phyloP scores from a whole-genome alignment of 2,329 filamentous ascomycete species.

The Lomentospora prolificans region DNA sequence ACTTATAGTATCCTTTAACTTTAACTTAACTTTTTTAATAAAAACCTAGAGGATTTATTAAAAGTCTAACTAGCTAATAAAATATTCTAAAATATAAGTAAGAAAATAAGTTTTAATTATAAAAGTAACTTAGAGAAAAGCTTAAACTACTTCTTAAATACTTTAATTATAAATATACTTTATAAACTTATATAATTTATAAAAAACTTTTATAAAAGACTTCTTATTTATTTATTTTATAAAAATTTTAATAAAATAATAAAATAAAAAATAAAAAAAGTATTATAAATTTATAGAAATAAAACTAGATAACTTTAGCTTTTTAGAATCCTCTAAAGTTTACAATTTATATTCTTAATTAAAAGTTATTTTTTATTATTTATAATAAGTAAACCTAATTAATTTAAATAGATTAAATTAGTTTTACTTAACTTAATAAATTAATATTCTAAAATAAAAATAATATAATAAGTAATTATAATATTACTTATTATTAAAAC shows the following conservation, averaged over 20 bases:
- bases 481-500: no score
- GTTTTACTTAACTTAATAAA: neutral
- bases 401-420: neutral
- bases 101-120: neutral
- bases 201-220: constrained; percentile 10
- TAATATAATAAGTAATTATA: neutral
- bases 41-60: neutral
- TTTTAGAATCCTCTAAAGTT: neutral
- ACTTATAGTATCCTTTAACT: neutral
- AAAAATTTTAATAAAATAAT: neutral
- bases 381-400: neutral
- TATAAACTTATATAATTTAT: constrained; percentile 8
- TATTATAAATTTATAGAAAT: neutral
- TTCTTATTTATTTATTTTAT: constrained; percentile 7
- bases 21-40: neutral
- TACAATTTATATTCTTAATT: neutral
- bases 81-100: neutral
- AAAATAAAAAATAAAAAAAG: neutral
- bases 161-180: neutral
- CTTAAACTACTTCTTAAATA: neutral
- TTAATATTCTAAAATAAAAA: no score
- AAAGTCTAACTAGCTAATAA: neutral
- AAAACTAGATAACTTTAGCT: neutral
- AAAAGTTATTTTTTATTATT: neutral
- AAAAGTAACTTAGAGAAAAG: neutral